Evolutionary conservation across 2,329 filamentous ascomycete species (phyloP).

Genomic region (Ophiostoma perfectum): DNA sequence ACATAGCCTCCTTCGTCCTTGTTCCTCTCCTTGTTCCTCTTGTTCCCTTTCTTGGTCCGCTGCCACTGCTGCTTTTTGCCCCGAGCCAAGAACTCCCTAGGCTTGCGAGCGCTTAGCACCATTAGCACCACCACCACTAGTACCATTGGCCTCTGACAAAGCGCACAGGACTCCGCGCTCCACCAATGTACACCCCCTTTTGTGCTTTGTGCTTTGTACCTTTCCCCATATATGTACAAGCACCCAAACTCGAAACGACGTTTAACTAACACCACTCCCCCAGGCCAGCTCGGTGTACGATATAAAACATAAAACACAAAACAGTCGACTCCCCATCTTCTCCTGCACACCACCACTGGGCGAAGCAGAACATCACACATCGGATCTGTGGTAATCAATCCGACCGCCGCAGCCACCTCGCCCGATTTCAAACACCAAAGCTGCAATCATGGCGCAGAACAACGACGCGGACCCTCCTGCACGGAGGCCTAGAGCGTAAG

Average conservation of each 20-base stretch:
- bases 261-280: slow-evolving; percentile 5
- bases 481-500: slow-evolving; percentile 19
- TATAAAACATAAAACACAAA: slow-evolving; percentile 1
- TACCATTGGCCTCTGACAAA: slow-evolving; percentile 1
- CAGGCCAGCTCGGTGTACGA: background rate
- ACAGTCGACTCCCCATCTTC: background rate
- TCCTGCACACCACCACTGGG: slow-evolving; percentile 4
- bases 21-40: background rate
- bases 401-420: background rate
- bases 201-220: background rate
- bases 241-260: background rate
- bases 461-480: slow-evolving; percentile 17
- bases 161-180: background rate
- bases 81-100: background rate
- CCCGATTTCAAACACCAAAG: slow-evolving; percentile 14
- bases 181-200: too few relatives aligned
- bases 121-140: background rate
- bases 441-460: slow-evolving; percentile 18
- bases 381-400: slow-evolving; percentile 14
- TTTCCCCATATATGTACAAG: slow-evolving; percentile 5
- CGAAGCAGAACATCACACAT: slow-evolving; percentile 14
- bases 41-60: background rate
- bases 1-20: slow-evolving; percentile 3
- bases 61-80: slow-evolving; percentile 3
- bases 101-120: slow-evolving; percentile 5